Base-by-base conservation (phyloP, 169 alveolate species). In the Perkinsus chesapeaki region DNA sequence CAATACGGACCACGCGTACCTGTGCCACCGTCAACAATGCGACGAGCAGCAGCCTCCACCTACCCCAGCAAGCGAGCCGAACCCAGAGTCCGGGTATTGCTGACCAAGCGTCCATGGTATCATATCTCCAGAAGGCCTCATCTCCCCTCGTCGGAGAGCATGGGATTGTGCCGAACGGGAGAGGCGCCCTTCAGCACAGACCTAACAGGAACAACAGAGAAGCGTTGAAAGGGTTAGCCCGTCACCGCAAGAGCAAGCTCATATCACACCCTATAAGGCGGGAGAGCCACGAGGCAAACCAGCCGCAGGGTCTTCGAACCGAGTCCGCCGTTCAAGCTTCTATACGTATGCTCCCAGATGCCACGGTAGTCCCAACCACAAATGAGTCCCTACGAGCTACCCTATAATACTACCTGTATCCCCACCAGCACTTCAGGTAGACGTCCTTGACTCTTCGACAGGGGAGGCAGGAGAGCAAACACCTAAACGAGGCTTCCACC, bases 81-180 rank as follows among this genome's bases (percentile, higher is more conserved):
- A 98, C 94, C 97, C 95, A 92, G 98, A 97, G 94, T 98, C 98
- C 96, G 98, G 97, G 95, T 96, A 97, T 94, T 98, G 96, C 95
- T 99, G 98, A 94, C 99, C 95, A 73, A 99, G 95, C 91, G 99
- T 98, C 99, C 99, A 98, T 20, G 99, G 99, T 73, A 98, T 97
- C 93, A 98, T 94, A 95, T 98, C 99, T 10, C 99, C 99, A 23
- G 98, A 95, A 38, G 99, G 99, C 31, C 82, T 60, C 82, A 60
- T 60, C 82, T 60, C 82, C 36, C 82, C 82, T 23, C 82, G 12
- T 7, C 82, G 12, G 31, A 60, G 82, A 34, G 82, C 82, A 27
- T 60, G 82, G 3, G 82, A 60, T 34, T 60, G 82, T 20, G 82
- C 82, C 23, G 82, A 60, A 60, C 82, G 82, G 7, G 82, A 60